These are phyloP conservation scores for Dictyostelium purpureum DNA, from an alignment of 78 protist genomes.

Conservation along the genomic window DNA sequence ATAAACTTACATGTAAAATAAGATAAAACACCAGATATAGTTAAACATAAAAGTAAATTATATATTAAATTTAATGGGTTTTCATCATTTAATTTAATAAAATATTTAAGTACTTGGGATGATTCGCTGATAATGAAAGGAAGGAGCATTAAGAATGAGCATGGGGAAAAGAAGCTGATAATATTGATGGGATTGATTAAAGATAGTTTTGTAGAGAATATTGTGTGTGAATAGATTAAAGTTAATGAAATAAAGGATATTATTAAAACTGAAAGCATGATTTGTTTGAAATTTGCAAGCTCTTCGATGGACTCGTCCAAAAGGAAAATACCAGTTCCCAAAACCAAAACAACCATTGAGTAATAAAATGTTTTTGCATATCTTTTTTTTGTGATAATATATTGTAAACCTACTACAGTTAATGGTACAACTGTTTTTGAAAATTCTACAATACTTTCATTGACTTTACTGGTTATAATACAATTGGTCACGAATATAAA, in stretches of 20 bases:
- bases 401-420: slow-evolving; percentile 1
- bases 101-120: background rate
- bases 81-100: background rate
- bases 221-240: background rate
- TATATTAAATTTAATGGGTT: background rate
- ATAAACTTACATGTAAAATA: background rate
- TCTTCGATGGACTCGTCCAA: background rate
- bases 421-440: slow-evolving; percentile 9
- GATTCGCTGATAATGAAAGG: background rate
- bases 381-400: background rate
- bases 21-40: background rate
- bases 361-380: background rate
- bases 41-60: background rate
- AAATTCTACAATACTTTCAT: background rate
- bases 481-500: background rate
- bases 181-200: background rate
- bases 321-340: background rate
- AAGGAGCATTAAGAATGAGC: background rate
- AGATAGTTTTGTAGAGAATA: background rate
- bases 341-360: background rate
- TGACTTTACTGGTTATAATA: background rate
- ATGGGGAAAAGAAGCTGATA: background rate
- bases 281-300: background rate
- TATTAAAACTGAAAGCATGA: background rate
- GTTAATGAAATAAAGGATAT: background rate